Conservation (phyloP, 1,284 basidiomycete species). For the Apiotrichum akiyoshidainum region DNA sequence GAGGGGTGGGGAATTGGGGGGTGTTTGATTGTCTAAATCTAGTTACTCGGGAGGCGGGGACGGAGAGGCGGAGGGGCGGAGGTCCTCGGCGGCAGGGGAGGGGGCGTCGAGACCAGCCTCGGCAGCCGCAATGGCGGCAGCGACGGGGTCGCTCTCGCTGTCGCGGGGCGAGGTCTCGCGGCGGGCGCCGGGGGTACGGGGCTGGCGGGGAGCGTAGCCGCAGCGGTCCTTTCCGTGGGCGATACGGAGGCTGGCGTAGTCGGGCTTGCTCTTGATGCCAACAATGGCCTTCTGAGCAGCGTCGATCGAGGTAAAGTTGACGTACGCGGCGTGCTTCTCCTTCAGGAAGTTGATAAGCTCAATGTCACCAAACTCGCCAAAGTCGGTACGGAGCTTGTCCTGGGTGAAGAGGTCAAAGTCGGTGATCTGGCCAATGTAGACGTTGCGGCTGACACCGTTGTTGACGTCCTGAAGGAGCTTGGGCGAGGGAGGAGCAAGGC, state of each 20-base stretch:
- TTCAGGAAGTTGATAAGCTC: constrained; percentile 92
- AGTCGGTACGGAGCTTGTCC: constrained; percentile 80
- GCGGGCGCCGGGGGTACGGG: constrained; percentile 13
- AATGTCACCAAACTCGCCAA: constrained; percentile 85
- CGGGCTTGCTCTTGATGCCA: constrained; percentile 73
- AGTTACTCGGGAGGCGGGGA: constrained; percentile 4
- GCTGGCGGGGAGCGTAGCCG: constrained; percentile 54
- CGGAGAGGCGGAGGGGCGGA: neutral
- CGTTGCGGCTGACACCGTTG: constrained; percentile 85
- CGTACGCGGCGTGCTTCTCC: constrained; percentile 94
- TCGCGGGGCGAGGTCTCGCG: constrained; percentile 20
- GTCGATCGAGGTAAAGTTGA: constrained; percentile 88
- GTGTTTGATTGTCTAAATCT: constrained; percentile 5
- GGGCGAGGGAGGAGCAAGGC: constrained; percentile 76
- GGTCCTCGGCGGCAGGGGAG: neutral
- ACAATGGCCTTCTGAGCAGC: constrained; percentile 96
- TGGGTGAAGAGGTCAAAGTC: constrained; percentile 85
- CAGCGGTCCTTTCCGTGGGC: constrained; percentile 93
- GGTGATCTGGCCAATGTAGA: constrained; percentile 88
- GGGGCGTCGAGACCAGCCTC: constrained; percentile 14
- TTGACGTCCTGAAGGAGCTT: constrained; percentile 75
- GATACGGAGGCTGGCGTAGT: constrained; percentile 76
- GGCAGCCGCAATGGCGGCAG: constrained; percentile 23
- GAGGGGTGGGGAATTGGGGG: neutral
- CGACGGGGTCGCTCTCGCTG: constrained; percentile 18